Conservation (phyloP, 2,329 filamentous ascomycete species). For the Beauveria sp. region DNA sequence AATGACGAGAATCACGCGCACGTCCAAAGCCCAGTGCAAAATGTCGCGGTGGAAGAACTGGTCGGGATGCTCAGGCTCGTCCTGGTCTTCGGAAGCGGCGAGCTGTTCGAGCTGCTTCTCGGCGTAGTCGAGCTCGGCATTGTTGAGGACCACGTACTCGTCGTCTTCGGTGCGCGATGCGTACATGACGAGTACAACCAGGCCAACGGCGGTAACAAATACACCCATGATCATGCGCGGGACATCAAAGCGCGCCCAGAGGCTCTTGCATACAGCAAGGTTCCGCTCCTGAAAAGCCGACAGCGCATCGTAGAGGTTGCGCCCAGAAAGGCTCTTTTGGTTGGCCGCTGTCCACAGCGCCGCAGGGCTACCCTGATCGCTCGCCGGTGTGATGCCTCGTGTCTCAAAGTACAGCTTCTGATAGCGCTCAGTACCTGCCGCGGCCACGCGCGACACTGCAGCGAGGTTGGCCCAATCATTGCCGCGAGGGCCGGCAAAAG, state of each 20-base stretch:
- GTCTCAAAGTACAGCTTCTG: slow-evolving; percentile 74
- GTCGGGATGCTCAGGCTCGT: slow-evolving; percentile 36
- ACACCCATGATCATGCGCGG: slow-evolving; percentile 79
- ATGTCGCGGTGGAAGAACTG: slow-evolving; percentile 25
- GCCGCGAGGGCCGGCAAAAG: slow-evolving; percentile 66
- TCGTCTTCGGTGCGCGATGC: slow-evolving; percentile 52
- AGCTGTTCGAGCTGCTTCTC: slow-evolving; percentile 46
- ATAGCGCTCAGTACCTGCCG: slow-evolving; percentile 84
- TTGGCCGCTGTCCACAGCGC: slow-evolving; percentile 42
- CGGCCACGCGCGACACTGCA: slow-evolving; percentile 65
- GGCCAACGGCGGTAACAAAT: slow-evolving; percentile 56
- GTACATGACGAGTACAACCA: slow-evolving; percentile 66
- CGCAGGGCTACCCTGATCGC: slow-evolving; percentile 32
- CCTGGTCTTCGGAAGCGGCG: slow-evolving; percentile 26
- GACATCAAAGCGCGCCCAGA: slow-evolving; percentile 92
- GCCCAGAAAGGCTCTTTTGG: slow-evolving; percentile 30
- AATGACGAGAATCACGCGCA: slow-evolving; percentile 25
- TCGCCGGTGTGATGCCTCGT: slow-evolving; percentile 57
- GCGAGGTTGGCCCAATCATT: slow-evolving; percentile 71
- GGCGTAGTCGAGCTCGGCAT: slow-evolving; percentile 50
- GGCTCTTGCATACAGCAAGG: slow-evolving; percentile 66
- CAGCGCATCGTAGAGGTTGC: slow-evolving; percentile 50
- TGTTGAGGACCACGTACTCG: slow-evolving; percentile 45
- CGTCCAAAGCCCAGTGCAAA: slow-evolving; percentile 29
- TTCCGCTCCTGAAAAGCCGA: slow-evolving; percentile 70